These are phyloP conservation scores for Beauveria brongniartii DNA, from an alignment of 2,329 filamentous ascomycete species.

Conservation along the genomic window DNA sequence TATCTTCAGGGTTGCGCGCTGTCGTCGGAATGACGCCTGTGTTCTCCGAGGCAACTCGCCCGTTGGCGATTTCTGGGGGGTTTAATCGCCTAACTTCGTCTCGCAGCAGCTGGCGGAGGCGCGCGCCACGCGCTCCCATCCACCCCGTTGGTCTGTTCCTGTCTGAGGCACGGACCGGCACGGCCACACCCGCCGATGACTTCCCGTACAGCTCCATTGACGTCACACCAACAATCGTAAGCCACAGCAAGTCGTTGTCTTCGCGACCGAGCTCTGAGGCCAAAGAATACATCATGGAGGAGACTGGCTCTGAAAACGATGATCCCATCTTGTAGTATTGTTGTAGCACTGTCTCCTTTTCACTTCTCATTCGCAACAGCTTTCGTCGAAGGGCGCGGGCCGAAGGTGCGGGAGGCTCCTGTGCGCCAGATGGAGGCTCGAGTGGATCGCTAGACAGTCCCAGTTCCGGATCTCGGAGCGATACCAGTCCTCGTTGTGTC, in stretches of 20 bases:
- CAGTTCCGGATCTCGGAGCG: slow-evolving; percentile 39
- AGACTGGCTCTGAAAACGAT: slow-evolving; percentile 91
- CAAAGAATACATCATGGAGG: slow-evolving; percentile 87
- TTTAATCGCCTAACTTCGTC: slow-evolving; percentile 94
- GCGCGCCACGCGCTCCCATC: slow-evolving; percentile 73
- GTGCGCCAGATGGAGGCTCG: slow-evolving; percentile 50
- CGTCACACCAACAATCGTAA: slow-evolving; percentile 89
- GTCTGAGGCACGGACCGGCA: slow-evolving; percentile 47
- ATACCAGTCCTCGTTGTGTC: slow-evolving; percentile 51
- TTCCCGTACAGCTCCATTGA: slow-evolving; percentile 87
- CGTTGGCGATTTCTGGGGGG: slow-evolving; percentile 60
- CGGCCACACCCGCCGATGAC: slow-evolving; percentile 70
- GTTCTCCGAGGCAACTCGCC: slow-evolving; percentile 55
- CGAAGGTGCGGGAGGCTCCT: slow-evolving; percentile 56
- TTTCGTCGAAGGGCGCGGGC: slow-evolving; percentile 63
- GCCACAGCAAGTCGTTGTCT: slow-evolving; percentile 93
- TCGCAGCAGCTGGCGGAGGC: slow-evolving; percentile 75
- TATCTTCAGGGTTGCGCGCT: slow-evolving; percentile 82
- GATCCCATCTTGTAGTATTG: slow-evolving; percentile 81
- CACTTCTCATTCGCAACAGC: slow-evolving; percentile 64
- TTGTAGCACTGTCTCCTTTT: slow-evolving; percentile 68
- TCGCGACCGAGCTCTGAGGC: slow-evolving; percentile 92
- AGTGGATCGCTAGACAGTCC: slow-evolving; percentile 40
- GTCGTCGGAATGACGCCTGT: slow-evolving; percentile 83
- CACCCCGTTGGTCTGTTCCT: slow-evolving; percentile 57